phyloP scores from a whole-genome alignment of 2,329 filamentous ascomycete genomes.

The Simplicillium aogashimaense region DNA sequence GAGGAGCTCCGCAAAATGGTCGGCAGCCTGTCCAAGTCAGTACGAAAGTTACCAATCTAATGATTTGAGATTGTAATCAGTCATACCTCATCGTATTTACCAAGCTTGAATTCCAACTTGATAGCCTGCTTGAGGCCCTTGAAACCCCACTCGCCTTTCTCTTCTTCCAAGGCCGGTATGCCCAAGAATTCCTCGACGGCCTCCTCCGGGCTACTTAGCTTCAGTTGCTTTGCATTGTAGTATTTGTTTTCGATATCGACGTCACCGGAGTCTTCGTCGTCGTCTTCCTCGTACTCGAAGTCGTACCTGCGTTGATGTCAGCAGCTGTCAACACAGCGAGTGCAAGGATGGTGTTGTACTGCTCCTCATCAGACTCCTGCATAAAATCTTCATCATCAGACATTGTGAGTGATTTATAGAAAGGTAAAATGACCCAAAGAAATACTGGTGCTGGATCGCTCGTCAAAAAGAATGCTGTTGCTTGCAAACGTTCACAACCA shows the following conservation, averaged over 20 bases:
- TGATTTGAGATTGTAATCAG: not conserved
- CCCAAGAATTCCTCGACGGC: slow-evolving; percentile 90
- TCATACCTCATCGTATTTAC: slow-evolving; percentile 69
- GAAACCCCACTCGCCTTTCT: slow-evolving; percentile 98
- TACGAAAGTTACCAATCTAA: not conserved
- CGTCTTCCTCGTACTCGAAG: slow-evolving; percentile 93
- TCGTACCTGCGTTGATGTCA: slow-evolving; percentile 53
- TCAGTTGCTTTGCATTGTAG: slow-evolving; percentile 98
- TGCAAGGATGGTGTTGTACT: slow-evolving; percentile 16
- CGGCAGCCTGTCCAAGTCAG: slow-evolving; percentile 54
- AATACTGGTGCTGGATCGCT: no score
- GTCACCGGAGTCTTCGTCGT: slow-evolving; percentile 78
- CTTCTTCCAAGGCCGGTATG: slow-evolving; percentile 71
- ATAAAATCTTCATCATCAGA: slow-evolving; percentile 42
- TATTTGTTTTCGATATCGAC: slow-evolving; percentile 99
- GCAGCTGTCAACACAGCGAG: not conserved
- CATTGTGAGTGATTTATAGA: slow-evolving; percentile 22
- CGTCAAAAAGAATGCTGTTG: not conserved
- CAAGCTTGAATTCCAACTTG: slow-evolving; percentile 91
- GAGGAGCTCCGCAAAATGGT: slow-evolving; percentile 89
- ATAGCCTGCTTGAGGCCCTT: slow-evolving; percentile 97
- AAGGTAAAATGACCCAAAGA: not conserved
- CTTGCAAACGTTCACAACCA: not conserved
- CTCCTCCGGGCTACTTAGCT: slow-evolving; percentile 73
- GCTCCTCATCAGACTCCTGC: slow-evolving; percentile 37